Base-by-base conservation (phyloP, 345 rosid species). In the Cardamine chenopodiifolia region DNA sequence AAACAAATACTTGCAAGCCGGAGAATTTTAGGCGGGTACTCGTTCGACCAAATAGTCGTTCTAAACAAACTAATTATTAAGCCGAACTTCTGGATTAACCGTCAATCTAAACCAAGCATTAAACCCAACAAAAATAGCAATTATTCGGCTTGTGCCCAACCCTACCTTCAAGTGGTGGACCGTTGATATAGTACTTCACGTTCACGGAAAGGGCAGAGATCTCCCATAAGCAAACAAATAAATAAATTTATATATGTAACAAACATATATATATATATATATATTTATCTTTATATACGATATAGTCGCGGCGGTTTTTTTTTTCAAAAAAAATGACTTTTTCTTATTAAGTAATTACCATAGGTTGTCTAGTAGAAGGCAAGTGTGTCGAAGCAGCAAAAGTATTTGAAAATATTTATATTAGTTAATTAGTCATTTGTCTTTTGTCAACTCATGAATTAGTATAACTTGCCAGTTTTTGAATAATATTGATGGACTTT, bases 181-280 rank as follows among this genome's bases (percentile, higher is more conserved):
- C 63, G 64, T 59, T 71, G 40, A 17, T 66, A 10, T 78, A 78
- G 58, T 71, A 65, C 73, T 71, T 71, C 81, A 57, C 68, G 80
- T 71, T 77, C 80, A 71, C 77, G 72, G 77, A 77, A 77, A 71
- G 68, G 80, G 68, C 80, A 71, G 62, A 71, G 61, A 71, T 75
- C 57, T 57, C 65, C 2, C 6, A 20, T 17, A 71, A 65, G 37
- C 76, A 57, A 77, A 57, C 72, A 56, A 64, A 71, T 10, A 35
- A 22, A 69, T 23, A 34, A 25, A 13, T 19, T 59, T 42, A 31
- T 45, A 45, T 7, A 42, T 17, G 23, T 50, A 54, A 50, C 62
- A 37, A 66, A 35, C 8, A 39, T 64, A 55, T 44, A 6, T 8
- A 2, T 34, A 26, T 32, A 32, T 48, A 39, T 64, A 55, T 44